Evolutionary conservation across 805 yeast species (phyloP).

Genomic region (Middelhovenomyces tepae): DNA sequence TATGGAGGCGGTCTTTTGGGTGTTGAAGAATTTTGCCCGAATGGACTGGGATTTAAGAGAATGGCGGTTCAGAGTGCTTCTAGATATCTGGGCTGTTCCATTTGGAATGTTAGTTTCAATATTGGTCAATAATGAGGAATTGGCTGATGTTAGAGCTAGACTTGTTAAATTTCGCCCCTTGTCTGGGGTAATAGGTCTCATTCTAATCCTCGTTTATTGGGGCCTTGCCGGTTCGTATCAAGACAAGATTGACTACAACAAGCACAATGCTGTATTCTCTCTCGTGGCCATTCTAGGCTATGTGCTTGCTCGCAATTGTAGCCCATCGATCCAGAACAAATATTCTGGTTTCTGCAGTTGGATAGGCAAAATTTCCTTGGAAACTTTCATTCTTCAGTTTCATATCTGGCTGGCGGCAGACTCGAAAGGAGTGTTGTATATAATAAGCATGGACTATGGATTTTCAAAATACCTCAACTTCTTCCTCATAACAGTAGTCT

Average conservation of each 20-base stretch:
- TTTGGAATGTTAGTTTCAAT: conserved; percentile 20
- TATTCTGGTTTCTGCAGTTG: conserved; percentile 19
- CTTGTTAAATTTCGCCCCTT: not conserved
- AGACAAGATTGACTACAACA: conserved; percentile 13
- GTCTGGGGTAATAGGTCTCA: not conserved
- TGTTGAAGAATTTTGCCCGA: conserved; percentile 14
- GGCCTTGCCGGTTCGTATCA: not conserved
- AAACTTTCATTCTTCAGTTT: conserved; percentile 20
- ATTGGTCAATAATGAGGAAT: conserved; percentile 10
- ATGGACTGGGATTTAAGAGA: conserved; percentile 19
- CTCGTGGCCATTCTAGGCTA: conserved; percentile 16
- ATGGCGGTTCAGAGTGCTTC: conserved; percentile 19
- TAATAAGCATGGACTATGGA: conserved; percentile 4
- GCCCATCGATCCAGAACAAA: conserved; percentile 11
- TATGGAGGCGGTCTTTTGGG: conserved; percentile 14
- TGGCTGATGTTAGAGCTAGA: not conserved
- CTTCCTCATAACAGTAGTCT: not conserved
- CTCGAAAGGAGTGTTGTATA: conserved; percentile 14
- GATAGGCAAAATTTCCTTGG: conserved; percentile 19
- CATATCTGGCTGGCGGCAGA: conserved; percentile 23
- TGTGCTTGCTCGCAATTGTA: conserved; percentile 15
- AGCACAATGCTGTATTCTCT: conserved; percentile 14
- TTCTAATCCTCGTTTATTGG: conserved; percentile 1
- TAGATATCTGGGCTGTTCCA: conserved; percentile 18
- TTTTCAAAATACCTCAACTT: not conserved